These are phyloP conservation scores for Coemansia sp. DNA, from an alignment of 192 early-diverging fungal genomes.

Conservation along the genomic window DNA sequence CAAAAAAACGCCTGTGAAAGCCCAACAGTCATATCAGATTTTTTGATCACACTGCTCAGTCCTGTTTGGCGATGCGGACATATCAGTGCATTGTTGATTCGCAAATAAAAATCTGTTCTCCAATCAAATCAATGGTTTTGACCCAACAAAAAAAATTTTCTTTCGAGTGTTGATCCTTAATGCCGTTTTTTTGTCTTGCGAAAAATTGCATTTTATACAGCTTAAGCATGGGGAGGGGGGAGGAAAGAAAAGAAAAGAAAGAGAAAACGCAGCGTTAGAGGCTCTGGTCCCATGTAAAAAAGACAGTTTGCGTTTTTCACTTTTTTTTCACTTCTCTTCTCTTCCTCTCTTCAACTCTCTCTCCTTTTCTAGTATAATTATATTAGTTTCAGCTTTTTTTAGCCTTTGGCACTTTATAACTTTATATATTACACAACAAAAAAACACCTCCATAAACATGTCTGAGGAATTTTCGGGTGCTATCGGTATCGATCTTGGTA, in stretches of 20 bases:
- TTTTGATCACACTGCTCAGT: no score
- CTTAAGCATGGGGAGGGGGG: background rate
- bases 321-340: background rate
- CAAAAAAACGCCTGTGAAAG: no score
- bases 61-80: no score
- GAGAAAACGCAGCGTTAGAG: background rate
- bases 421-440: constrained; percentile 5
- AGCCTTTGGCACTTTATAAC: constrained; percentile 1
- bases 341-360: constrained; percentile 13
- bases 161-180: constrained; percentile 12
- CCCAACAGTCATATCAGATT: no score
- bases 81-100: background rate
- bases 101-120: background rate
- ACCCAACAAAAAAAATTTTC: constrained; percentile 22
- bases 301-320: background rate
- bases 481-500: constrained; percentile 97
- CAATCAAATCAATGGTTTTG: constrained; percentile 10
- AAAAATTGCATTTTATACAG: background rate
- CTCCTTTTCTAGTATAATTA: constrained; percentile 1
- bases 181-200: background rate
- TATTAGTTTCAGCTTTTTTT: constrained; percentile 3
- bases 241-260: background rate
- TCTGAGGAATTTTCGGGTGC: constrained; percentile 59
- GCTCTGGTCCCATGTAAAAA: constrained; percentile 2
- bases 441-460: constrained; percentile 22